phyloP scores from a whole-genome alignment of 768 basidiomycete genomes.

The Plicaturopsis crispa region DNA sequence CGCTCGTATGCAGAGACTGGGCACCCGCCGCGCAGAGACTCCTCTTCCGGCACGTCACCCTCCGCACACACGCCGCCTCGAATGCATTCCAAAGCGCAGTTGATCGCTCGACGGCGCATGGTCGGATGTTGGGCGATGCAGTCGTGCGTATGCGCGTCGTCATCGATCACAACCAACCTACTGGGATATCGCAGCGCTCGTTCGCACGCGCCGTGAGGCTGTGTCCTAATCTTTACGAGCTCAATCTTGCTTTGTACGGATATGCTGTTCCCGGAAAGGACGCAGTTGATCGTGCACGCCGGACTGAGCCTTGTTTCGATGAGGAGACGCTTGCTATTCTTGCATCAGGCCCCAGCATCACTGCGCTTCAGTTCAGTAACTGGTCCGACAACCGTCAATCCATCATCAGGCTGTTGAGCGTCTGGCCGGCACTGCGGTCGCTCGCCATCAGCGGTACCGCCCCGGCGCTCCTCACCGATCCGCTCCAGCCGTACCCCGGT shows the following conservation, averaged over 20 bases:
- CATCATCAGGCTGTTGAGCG: constrained; percentile 52
- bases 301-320: constrained; percentile 48
- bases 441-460: constrained; percentile 54
- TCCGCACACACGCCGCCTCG: constrained; percentile 47
- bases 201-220: constrained; percentile 51
- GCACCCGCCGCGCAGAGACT: constrained; percentile 55
- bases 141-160: constrained; percentile 48
- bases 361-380: constrained; percentile 63
- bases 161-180: constrained; percentile 64
- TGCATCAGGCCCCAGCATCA: constrained; percentile 36
- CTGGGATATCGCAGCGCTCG: constrained; percentile 42
- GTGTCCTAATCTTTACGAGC: constrained; percentile 52
- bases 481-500: constrained; percentile 35
- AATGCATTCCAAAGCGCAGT: constrained; percentile 47
- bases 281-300: constrained; percentile 43
- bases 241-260: constrained; percentile 56
- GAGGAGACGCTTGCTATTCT: constrained; percentile 43
- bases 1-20: constrained; percentile 66
- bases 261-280: constrained; percentile 42
- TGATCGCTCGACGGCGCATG: constrained; percentile 36
- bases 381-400: constrained; percentile 59
- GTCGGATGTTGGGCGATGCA: constrained; percentile 41
- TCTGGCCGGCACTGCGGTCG: constrained; percentile 51
- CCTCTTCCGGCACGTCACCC: constrained; percentile 49
- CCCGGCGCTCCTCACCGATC: constrained; percentile 38